Evolutionary conservation across 2,329 filamentous ascomycete genomes (phyloP), one percentile per base, ranked within the genome.

Genomic region (Cercospora sp.): DNA sequence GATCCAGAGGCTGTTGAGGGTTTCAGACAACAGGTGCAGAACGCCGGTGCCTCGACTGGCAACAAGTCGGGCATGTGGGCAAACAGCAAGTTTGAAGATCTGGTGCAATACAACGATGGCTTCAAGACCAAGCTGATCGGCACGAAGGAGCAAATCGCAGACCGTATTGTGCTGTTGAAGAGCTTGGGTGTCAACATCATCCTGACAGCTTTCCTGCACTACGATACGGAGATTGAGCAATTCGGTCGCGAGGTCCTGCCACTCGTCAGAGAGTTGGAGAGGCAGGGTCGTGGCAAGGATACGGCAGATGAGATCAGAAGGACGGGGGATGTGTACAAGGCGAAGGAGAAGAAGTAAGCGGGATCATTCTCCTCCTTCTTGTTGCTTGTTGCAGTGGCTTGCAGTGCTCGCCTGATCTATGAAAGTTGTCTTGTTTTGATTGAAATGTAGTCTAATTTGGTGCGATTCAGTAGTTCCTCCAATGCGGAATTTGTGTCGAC

Each of bases 71-170:
- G 83, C 51, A 86, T 86, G 84, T 86, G 84, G 84, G 83, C 84
- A 7, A 78, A 84, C 58, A 82, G 79, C 71, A 83, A 83, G 69
- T 82, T 86, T 48, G 81, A 86, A 60, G 84, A 86, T 71, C 72
- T 86, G 64, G 82, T 86, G 31, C 84, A 86, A 76, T 86, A 86
- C 70, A 86, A 86, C 57, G 84, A 86, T 72, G 84, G 84, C 2
- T 86, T 86, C 76, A 86, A 85, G 77, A 85, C 84, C 3, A 86
- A 85, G 74, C 72, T 86, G 28, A 84, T 85, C 53, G 83, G 84
- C 0, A 85, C 84, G 0, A 83, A 81, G 68, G 81, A 84, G 72
- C 83, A 85, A 73, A 82, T 85, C 60, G 83, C 82, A 0, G 83
- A 85, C 68, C 75, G 84, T 4, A 83, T 85, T 42, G 68, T 85